Base-by-base conservation (phyloP, 371 early-diverging fungal species). In the Batkoa obscura region DNA sequence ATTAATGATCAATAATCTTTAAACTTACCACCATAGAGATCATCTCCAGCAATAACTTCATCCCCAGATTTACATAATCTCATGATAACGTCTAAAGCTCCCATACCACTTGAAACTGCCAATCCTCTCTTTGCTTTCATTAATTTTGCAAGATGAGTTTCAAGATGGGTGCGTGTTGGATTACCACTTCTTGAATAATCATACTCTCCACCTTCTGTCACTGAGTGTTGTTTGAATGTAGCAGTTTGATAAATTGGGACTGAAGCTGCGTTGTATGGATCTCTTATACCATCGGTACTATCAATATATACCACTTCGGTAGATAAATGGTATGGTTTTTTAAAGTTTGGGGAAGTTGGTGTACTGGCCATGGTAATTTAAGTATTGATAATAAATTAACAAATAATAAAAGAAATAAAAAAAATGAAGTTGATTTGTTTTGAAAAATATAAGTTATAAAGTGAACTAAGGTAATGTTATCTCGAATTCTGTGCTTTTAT, bases 201-300 rank as follows among this genome's bases (percentile, higher is more conserved):
- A 64, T 86, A 95, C 59, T 89, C 88, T 15, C 93, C 90, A 62
- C 77, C 76, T 49, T 83, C 90, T 13, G 73, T 73, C 0, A 86
- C 84, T 5, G 73, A 67, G 17, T 65, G 63, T 68, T 93, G 94
- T 69, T 89, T 93, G 70, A 95, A 95, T 0, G 96, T 95, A 10
- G 96, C 96, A 0, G 93, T 86, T 64, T 93, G 93, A 73, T 94
- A 94, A 60, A 95, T 89, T 35, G 96, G 96, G 32, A 90, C 82
- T 4, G 90, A 88, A 34, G 89, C 74, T 17, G 94, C 82, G 65
- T 87, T 79, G 73, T 95, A 92, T 50, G 78, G 83, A 71, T 94
- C 94, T 56, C 69, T 71, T 38, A 65, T 67, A 33, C 56, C 32
- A 43, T 66, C 71, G 59, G 81, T 77, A 55, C 75, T 68, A 63